Evolutionary conservation across 331 rosid species (phyloP).

Genomic region (Saraca asoca): DNA sequence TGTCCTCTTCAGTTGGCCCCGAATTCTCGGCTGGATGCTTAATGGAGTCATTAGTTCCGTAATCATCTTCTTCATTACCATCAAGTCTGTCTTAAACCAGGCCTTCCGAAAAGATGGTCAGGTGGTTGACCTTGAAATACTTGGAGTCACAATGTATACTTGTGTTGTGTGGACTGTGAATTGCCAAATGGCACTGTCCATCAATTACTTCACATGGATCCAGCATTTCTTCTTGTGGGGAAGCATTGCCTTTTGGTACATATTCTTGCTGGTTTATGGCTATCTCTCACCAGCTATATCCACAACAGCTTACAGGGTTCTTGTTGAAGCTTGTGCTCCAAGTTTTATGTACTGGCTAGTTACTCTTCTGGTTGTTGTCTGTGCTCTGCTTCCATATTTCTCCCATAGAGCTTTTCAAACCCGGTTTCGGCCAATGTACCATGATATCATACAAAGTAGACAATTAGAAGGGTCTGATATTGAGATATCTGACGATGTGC

Average conservation of each 20-base stretch:
- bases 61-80: constrained; percentile 71
- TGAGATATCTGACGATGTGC: constrained; percentile 45
- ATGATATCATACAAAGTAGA: constrained; percentile 67
- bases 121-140: constrained; percentile 60
- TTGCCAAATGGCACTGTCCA: constrained; percentile 83
- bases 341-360: constrained; percentile 71
- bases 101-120: constrained; percentile 74
- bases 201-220: constrained; percentile 93
- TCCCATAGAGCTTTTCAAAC: constrained; percentile 72
- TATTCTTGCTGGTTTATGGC: constrained; percentile 64
- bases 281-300: constrained; percentile 58
- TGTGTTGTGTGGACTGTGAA: constrained; percentile 84
- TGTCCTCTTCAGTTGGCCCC: constrained; percentile 80
- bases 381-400: constrained; percentile 72
- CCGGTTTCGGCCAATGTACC: constrained; percentile 76
- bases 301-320: constrained; percentile 68
- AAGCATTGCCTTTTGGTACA: constrained; percentile 70
- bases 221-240: constrained; percentile 91
- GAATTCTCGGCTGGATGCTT: constrained; percentile 84
- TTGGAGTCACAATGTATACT: constrained; percentile 76
- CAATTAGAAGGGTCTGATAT: constrained; percentile 39
- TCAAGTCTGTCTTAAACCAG: constrained; percentile 50
- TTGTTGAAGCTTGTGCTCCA: constrained; percentile 74
- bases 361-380: constrained; percentile 59
- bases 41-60: constrained; percentile 72